Percentiles rank a stretch among this genome's conserved stretches.
These are phyloP conservation scores for Gloeophyllum trabeum DNA, from an alignment of 768 basidiomycete genomes.

Conservation along the genomic window DNA sequence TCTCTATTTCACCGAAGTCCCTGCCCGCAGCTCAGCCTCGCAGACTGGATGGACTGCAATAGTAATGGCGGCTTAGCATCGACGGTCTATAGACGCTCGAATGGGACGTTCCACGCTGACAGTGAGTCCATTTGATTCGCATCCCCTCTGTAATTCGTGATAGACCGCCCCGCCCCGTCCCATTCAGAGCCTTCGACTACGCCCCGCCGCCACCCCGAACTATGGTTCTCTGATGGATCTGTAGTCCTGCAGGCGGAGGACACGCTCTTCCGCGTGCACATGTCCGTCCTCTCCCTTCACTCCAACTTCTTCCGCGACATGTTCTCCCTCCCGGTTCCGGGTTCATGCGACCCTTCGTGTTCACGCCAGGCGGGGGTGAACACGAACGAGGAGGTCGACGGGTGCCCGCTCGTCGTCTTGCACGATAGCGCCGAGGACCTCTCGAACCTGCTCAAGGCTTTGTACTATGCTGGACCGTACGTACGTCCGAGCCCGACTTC, in stretches of 20 bases:
- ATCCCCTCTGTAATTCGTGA: too few species aligned
- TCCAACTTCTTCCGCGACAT: conserved; percentile 37
- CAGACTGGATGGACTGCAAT: too few species aligned
- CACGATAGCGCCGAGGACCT: conserved; percentile 47
- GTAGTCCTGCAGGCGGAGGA: conserved; percentile 46
- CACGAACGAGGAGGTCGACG: conserved; percentile 31
- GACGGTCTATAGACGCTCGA: too few species aligned
- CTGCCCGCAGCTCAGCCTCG: too few species aligned
- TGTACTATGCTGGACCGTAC: conserved; percentile 69
- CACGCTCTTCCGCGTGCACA: conserved; percentile 60
- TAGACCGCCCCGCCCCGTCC: too few species aligned
- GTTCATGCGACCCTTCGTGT: conserved; percentile 33
- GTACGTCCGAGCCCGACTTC: conserved; percentile 14
- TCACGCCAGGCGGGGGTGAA: conserved; percentile 12
- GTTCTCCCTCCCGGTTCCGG: conserved; percentile 48
- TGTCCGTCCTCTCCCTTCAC: conserved; percentile 52
- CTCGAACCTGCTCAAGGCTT: conserved; percentile 42
- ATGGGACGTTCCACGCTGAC: too few species aligned
- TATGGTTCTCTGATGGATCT: conserved; percentile 64
- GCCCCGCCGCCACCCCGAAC: conserved; percentile 29
- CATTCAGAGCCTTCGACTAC: too few species aligned
- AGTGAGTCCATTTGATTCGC: too few species aligned
- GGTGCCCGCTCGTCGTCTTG: conserved; percentile 41
- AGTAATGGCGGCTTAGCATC: too few species aligned
- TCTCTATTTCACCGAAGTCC: too few species aligned